Evolutionary conservation across 208 protist genomes (phyloP).

Genomic region (Leishmania martiniquensis): DNA sequence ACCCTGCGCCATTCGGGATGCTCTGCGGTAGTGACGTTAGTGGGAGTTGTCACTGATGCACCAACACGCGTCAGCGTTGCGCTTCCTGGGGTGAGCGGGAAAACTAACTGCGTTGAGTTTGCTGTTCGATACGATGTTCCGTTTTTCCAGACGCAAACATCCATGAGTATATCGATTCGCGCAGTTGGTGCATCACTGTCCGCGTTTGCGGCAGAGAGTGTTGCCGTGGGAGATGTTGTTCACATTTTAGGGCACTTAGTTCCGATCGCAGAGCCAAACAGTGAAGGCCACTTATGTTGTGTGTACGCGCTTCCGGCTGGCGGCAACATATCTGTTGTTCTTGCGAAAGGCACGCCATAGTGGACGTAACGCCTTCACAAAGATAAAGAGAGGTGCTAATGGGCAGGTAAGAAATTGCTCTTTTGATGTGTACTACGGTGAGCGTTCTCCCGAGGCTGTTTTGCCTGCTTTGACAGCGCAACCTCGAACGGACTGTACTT

Average conservation of each 20-base stretch:
- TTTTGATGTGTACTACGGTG: not conserved
- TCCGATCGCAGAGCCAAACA: slow-evolving; percentile 16
- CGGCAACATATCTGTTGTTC: slow-evolving; percentile 81
- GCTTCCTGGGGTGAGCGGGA: slow-evolving; percentile 20
- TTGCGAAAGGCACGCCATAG: slow-evolving; percentile 8
- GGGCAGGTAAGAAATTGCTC: not conserved
- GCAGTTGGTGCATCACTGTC: slow-evolving; percentile 62
- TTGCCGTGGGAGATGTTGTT: slow-evolving; percentile 74
- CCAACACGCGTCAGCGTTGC: slow-evolving; percentile 5
- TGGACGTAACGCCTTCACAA: not conserved
- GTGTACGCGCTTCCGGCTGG: slow-evolving; percentile 74
- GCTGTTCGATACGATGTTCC: slow-evolving; percentile 64
- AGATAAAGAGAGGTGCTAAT: not conserved
- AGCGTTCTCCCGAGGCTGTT: not conserved
- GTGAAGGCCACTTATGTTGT: slow-evolving; percentile 23
- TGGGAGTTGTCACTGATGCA: slow-evolving; percentile 38
- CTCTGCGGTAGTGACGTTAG: slow-evolving; percentile 68
- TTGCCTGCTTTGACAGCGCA: not conserved
- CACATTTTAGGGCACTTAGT: slow-evolving; percentile 85
- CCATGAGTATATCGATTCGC: slow-evolving; percentile 50
- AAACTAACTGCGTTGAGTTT: slow-evolving; percentile 48
- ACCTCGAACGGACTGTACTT: not conserved
- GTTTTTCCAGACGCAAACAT: slow-evolving; percentile 36
- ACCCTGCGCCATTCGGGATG: slow-evolving; percentile 44
- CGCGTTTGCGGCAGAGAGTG: slow-evolving; percentile 48